Evolutionary conservation across 1,284 basidiomycete species (phyloP), one percentile per base, ranked within the genome.

Genomic region (Tilletia indica): DNA sequence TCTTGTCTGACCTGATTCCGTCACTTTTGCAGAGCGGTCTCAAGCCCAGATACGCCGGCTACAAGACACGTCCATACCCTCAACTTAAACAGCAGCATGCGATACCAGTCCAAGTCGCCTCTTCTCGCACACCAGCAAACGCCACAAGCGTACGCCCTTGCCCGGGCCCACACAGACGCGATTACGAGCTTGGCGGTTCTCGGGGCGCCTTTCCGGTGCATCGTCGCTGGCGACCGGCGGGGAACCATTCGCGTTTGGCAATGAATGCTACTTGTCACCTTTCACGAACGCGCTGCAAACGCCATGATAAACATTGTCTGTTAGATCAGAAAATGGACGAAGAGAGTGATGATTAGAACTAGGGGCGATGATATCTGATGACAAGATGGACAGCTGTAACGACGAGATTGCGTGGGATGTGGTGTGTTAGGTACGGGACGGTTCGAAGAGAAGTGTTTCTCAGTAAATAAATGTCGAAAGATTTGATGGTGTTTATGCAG

Each of bases 161-260:
- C 74, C 0, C 69, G 73, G 19, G 68, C 74, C 6, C 54, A 47
- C 16, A 63, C 58, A 19, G 94, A 96, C 80, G 89, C 92, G 2
- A 89, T 97, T 34, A 93, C 91, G 1, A 89, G 91, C 2, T 84
- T 96, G 31, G 88, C 89, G 0, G 91, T 91, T 74, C 89, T 96
- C 69, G 93, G 96, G 76, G 89, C 91, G 0, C 93, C 93, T 0
- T 96, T 95, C 85, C 87, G 91, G 66, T 92, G 93, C 3, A 88
- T 95, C 58, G 88, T 96, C 11, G 94, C 92, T 74, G 93, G 91
- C 2, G 94, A 96, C 82, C 61, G 78, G 19, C 68, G 72, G 14
- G 82, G 82, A 16, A 71, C 74, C 42, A 72, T 83, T 12, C 73
- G 80, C 0, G 80, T 83, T 9, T 83, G 82, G 82, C 82, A 83